Base-by-base conservation (phyloP, 768 basidiomycete species). In the Russula vinacea region DNA sequence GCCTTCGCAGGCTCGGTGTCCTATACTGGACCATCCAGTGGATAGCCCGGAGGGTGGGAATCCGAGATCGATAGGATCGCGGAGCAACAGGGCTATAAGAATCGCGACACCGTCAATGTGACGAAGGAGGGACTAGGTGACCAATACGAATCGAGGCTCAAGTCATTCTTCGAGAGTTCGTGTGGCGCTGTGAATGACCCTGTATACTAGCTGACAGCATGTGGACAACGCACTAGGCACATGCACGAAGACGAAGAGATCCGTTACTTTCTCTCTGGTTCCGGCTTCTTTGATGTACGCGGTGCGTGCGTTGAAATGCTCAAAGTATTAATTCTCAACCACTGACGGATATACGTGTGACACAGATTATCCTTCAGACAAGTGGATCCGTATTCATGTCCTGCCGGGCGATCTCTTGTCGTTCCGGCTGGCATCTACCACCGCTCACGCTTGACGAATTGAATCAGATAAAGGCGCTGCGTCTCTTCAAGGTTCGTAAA, bases 211-310 rank as follows among this genome's bases (percentile, higher is more conserved):
- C 39, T 60, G 39, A 52, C 7, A 14, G 22, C 35, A 14, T 54
- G 14, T 29, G 33, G 33, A 14, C 3, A 22, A 26, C 49, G n/a
- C 17, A n/a, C 24, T 68, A 92, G 91, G 70, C 94, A 97, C 70
- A 83, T 98, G 80, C 95, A 97, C 70, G 93, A 97, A 74, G 94
- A 97, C 70, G 94, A 98, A 71, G 94, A 98, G 76, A 96, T 95
- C 71, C 81, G 94, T 9, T 98, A 91, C 70, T 85, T 95, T 69
- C 80, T 93, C 45, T 79, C 82, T 0, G 95, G 95, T n/a, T 85
- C 84, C 42, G 94, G 93, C 0, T 98, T 86, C 80, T 98, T 97
- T 72, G 95, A 98, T 69, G 84, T 98, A 45, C 83, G 94, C 63
- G 91, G 91, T 91, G 68, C 60, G 85, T 70, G 6, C 3, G 3